phyloP scores from a whole-genome alignment of 371 early-diverging fungal genomes.

The Mortierella sp. region DNA sequence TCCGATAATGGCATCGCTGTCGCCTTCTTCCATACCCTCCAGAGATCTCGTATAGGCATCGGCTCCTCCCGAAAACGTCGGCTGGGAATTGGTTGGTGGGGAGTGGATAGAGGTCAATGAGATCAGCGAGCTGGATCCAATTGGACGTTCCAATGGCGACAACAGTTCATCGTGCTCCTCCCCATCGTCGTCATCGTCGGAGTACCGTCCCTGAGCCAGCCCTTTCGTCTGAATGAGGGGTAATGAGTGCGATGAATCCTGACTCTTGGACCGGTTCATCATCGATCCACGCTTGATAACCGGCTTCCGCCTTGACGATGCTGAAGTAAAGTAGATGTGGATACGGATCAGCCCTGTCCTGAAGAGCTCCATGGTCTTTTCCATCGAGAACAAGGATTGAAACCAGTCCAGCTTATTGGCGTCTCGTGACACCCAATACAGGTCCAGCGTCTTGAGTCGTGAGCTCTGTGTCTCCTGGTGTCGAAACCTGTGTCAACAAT shows the following conservation, averaged over 20 bases:
- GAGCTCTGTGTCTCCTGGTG: conserved; percentile 57
- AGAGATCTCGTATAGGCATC: conserved; percentile 46
- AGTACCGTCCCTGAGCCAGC: conserved; percentile 22
- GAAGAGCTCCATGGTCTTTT: conserved; percentile 55
- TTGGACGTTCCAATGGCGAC: conserved; percentile 31
- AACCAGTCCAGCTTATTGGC: conserved; percentile 57
- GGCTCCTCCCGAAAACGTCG: conserved; percentile 33
- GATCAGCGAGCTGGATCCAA: conserved; percentile 37
- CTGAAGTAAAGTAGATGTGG: conserved; percentile 52
- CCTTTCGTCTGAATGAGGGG: not conserved
- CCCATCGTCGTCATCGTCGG: conserved; percentile 49
- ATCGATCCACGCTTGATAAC: conserved; percentile 10
- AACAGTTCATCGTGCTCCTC: conserved; percentile 43
- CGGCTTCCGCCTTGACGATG: conserved; percentile 4
- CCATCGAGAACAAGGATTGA: conserved; percentile 54
- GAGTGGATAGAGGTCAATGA: conserved; percentile 29
- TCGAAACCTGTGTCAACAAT: conserved; percentile 39
- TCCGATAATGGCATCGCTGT: conserved; percentile 67
- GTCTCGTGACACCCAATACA: conserved; percentile 56
- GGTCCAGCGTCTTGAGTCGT: conserved; percentile 45
- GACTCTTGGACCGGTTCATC: not conserved
- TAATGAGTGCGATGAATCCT: not conserved
- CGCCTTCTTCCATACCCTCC: conserved; percentile 64
- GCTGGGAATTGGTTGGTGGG: not conserved
- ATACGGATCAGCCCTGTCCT: conserved; percentile 56